phyloP scores from a whole-genome alignment of 2,329 filamentous ascomycete species.

The Aureobasidium sp. region DNA sequence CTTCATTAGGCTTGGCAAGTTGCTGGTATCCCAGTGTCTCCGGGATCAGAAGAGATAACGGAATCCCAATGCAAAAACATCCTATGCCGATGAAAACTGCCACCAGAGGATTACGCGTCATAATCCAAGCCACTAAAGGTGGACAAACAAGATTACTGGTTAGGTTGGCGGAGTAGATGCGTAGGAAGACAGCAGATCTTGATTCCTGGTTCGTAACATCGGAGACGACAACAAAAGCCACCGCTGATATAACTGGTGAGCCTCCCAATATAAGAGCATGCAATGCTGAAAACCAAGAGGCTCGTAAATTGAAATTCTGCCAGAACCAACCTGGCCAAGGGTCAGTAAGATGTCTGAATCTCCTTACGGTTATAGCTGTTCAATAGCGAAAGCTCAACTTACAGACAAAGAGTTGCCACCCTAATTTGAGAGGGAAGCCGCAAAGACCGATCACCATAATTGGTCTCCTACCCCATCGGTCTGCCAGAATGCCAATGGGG shows the following conservation, averaged over 20 bases:
- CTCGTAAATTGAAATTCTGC: slow-evolving; percentile 24
- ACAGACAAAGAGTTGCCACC: slow-evolving; percentile 26
- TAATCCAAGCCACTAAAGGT: slow-evolving; percentile 25
- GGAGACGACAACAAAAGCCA: slow-evolving; percentile 23
- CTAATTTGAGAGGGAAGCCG: slow-evolving; percentile 17
- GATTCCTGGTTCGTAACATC: slow-evolving; percentile 23
- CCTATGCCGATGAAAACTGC: slow-evolving; percentile 21
- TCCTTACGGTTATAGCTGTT: background rate
- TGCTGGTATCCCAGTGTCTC: slow-evolving; percentile 25
- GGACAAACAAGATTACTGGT: slow-evolving; percentile 23
- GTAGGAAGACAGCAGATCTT: slow-evolving; percentile 24
- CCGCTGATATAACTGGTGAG: slow-evolving; percentile 17
- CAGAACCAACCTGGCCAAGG: slow-evolving; percentile 23
- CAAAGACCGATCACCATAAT: slow-evolving; percentile 22
- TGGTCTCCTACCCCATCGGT: slow-evolving; percentile 26
- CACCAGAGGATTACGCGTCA: slow-evolving; percentile 27
- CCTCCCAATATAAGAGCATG: slow-evolving; percentile 25
- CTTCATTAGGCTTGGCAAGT: too few species aligned
- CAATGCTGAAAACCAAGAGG: slow-evolving; percentile 24
- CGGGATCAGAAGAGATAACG: slow-evolving; percentile 20
- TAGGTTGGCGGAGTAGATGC: slow-evolving; percentile 22
- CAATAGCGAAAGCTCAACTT: background rate
- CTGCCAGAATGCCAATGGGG: slow-evolving; percentile 28
- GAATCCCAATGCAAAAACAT: slow-evolving; percentile 14
- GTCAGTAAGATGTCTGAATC: background rate